Evolutionary conservation across 169 alveolate species (phyloP), one percentile per base, ranked within the genome.

Genomic region (Plasmodium berghei): DNA sequence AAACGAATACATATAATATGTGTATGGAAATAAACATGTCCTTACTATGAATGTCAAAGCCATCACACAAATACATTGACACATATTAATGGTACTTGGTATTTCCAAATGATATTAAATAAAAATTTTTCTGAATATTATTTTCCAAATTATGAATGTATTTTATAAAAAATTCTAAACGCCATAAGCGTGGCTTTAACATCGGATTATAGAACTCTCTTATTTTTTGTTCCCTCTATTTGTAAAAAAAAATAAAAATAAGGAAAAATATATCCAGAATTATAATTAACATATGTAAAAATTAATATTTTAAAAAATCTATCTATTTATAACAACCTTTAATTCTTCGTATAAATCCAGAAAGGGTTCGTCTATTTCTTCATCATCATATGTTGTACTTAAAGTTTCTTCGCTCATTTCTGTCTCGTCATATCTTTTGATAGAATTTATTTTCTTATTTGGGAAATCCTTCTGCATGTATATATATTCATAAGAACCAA

Each of bases 131-230:
- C 34, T 71, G 86, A 9, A 52, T 55, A 64, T 86, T 86, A 58
- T 49, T 86, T 72, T 86, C 91, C 22, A 86, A 42, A 73, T 86
- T 86, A 48, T 86, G 91, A 40, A 86, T 86, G 18, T 66, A 64
- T 42, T 86, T 86, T 69, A 86, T 86, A 71, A 70, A 86, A 70
- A 86, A 86, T 71, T 86, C 91, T 14, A 86, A 86, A 28, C 87
- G 74, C 91, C 91, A 86, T 40, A 86, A 48, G 1, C 91, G 59
- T 14, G 91, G 91, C 45, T 66, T 71, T 42, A 86, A 48, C 91
- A 86, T 86, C 6, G 91, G 91, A 48, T 86, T 86, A 52, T 86
- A 86, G 58, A 71, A 70, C 26, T 86, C 91, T 64, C 48, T 86
- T 71, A 66, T 64, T 18, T 16, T 86, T 26, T 86, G 75, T 70